These are phyloP conservation scores for Auricularia sp. DNA, from an alignment of 768 basidiomycete species.

Conservation along the genomic window DNA sequence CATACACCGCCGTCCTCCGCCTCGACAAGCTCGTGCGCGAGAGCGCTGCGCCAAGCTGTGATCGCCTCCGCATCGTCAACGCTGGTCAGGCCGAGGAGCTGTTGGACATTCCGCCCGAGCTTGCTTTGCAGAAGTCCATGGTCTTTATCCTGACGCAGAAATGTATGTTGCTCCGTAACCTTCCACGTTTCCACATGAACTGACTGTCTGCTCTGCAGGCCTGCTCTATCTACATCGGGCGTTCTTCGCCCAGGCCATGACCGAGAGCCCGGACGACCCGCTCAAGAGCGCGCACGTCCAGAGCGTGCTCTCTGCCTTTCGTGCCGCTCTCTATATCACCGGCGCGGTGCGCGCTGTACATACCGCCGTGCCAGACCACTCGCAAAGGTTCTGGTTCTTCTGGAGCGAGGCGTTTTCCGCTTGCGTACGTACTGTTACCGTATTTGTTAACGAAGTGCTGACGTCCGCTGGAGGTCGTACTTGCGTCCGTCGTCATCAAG, in stretches of 20 bases:
- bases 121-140: not conserved
- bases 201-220: constrained; percentile 27
- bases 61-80: not conserved
- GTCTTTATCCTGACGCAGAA: not conserved
- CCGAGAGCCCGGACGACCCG: constrained; percentile 65
- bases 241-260: constrained; percentile 65
- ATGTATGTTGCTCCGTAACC: not conserved
- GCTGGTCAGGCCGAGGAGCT: not conserved
- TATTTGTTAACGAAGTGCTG: not conserved
- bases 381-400: constrained; percentile 53
- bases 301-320: constrained; percentile 64
- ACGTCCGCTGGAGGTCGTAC: not conserved
- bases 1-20: constrained; percentile 57
- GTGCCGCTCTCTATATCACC: constrained; percentile 61
- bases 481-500: not conserved
- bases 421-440: constrained; percentile 35
- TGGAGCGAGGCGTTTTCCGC: constrained; percentile 47
- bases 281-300: constrained; percentile 63
- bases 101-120: not conserved
- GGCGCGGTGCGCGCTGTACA: constrained; percentile 62
- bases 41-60: not conserved
- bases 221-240: constrained; percentile 62
- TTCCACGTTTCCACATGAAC: not conserved
- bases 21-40: constrained; percentile 28
- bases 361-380: constrained; percentile 51